phyloP scores from a whole-genome alignment of 345 rosid genomes.

The Acer negundo region DNA sequence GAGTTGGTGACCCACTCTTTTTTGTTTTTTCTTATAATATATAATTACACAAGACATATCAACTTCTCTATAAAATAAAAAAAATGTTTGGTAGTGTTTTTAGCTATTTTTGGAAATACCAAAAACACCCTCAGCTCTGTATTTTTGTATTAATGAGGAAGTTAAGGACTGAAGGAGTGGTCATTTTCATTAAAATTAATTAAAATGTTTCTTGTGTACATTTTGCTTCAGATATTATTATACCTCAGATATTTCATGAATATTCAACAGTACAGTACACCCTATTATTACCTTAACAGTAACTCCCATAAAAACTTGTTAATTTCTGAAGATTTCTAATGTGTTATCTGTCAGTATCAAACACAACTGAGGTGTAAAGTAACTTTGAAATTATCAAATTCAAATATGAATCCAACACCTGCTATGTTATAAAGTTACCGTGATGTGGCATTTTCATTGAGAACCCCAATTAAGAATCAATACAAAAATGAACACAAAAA shows the following conservation, averaged over 20 bases:
- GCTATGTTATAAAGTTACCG: not conserved
- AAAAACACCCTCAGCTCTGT: not conserved
- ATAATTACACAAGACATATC: no score
- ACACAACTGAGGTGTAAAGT: not conserved
- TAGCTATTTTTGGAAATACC: not conserved
- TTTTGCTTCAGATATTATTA: not conserved
- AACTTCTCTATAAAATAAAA: no score
- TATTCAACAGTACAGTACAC: not conserved
- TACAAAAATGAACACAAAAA: not conserved
- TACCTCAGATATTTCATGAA: not conserved
- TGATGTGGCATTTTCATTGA: conserved; percentile 28
- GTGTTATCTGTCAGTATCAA: no score
- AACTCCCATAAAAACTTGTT: not conserved
- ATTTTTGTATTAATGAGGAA: no score
- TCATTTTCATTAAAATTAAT: not conserved
- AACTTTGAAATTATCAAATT: not conserved
- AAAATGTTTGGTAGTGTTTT: no score
- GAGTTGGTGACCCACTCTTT: no score
- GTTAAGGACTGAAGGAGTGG: not conserved
- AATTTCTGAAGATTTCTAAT: not conserved
- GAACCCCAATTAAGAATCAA: not conserved
- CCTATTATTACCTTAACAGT: not conserved
- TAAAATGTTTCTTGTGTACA: not conserved
- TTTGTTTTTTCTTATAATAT: no score
- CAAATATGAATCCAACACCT: not conserved